phyloP scores from a whole-genome alignment of 306 rosid genomes.

The Styphnolobium japonicum region DNA sequence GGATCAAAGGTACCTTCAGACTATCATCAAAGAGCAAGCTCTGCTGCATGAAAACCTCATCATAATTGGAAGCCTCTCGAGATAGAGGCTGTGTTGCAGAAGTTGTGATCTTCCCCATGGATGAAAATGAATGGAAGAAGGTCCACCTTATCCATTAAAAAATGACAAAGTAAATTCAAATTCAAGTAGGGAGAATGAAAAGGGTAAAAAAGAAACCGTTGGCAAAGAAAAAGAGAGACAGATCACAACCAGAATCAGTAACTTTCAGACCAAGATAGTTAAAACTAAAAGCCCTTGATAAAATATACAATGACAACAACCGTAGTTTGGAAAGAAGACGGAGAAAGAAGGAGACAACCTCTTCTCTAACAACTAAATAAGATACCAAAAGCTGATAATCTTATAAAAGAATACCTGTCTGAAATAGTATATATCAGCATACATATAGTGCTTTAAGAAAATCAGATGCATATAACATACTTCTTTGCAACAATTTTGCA shows the following conservation, averaged over 20 bases:
- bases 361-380: constrained; percentile 41
- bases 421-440: neutral
- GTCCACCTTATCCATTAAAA: constrained; percentile 31
- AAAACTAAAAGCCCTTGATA: constrained; percentile 33
- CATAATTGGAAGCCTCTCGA: constrained; percentile 71
- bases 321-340: constrained; percentile 20
- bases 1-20: constrained; percentile 57
- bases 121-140: constrained; percentile 27
- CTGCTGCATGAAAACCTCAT: constrained; percentile 95
- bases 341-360: constrained; percentile 40
- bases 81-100: constrained; percentile 52
- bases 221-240: constrained; percentile 15
- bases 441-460: constrained; percentile 26
- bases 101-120: constrained; percentile 63
- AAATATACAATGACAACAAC: constrained; percentile 18
- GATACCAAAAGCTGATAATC: constrained; percentile 44
- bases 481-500: constrained; percentile 44
- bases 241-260: constrained; percentile 26
- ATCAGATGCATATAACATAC: constrained; percentile 33
- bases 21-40: constrained; percentile 93
- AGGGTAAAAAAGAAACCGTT: constrained; percentile 13
- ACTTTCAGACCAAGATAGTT: constrained; percentile 16
- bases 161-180: constrained; percentile 10
- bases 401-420: constrained; percentile 39
- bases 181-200: constrained; percentile 18